Evolutionary conservation across 2,329 filamentous ascomycete genomes (phyloP), one percentile per base, ranked within the genome.

Genomic region (Fusarium lyarnte): DNA sequence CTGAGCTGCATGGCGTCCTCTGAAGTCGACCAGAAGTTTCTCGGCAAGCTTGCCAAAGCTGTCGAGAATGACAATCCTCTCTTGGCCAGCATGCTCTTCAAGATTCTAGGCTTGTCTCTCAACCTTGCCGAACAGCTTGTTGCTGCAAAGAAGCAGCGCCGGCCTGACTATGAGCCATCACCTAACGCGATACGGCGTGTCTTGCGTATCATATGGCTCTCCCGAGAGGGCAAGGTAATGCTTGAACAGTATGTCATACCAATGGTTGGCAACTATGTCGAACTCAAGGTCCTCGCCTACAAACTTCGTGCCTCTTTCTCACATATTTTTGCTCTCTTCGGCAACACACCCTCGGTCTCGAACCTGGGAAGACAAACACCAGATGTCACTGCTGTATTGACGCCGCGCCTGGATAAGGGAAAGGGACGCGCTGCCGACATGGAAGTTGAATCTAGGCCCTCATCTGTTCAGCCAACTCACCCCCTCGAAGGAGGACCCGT

Each of bases 11-110:
- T 98, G 96, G 96, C 96, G 84, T 96, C 95, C 80, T 96, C 94
- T 69, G 94, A 97, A 84, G 94, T 98, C 70, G 96, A 99, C 82
- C 95, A 97, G 85, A 99, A 98, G 85, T 97, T 97, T 83, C 88
- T 99, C 78, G 94, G 94, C 84, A 92, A 91, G 79, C 91, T 97
- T 80, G 95, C 96, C 80, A 93, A 91, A 82, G 88, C 91, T 69
- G 94, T 94, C 75, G 91, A 92, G 79, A 85, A 88, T 67, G 91
- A 93, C 76, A 96, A 95, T 78, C 91, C 93, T 7, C 87, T 95
- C 23, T 88, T 98, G 49, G 93, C 93, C 12, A 88, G 89, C 25
- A 94, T 94, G 80, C 88, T 99, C 51, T 98, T 94, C 83, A 96
- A 96, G 81, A 91, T 98, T 43, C 88, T 98, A 16, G 96, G 96